Percentiles rank a stretch among this genome's conserved stretches.
phyloP scores from a whole-genome alignment of 2,329 filamentous ascomycete genomes.

The Pyricularia pennisetigena region DNA sequence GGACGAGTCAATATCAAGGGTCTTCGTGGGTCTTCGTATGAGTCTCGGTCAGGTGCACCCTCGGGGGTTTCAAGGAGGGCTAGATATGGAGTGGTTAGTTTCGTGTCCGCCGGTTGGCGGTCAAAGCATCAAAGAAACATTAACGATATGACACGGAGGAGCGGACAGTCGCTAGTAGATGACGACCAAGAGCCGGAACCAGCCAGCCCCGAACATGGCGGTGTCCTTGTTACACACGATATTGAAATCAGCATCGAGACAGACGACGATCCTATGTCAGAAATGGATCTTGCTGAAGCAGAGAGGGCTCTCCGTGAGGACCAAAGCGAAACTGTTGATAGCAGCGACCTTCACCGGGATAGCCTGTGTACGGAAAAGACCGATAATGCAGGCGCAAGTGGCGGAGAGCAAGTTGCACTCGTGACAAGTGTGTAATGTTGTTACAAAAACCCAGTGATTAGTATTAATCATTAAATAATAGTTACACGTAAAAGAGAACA shows the following conservation, averaged over 20 bases:
- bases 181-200: neutral
- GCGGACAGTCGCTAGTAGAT: neutral
- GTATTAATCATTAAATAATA: no score
- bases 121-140: neutral
- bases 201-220: neutral
- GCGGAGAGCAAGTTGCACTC: neutral
- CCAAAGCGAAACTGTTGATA: neutral
- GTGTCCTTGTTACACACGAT: conserved; percentile 3
- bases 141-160: neutral
- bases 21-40: neutral
- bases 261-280: neutral
- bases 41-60: neutral
- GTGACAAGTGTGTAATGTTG: no score
- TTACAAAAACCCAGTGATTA: no score
- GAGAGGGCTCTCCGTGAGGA: neutral
- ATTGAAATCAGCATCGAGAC: conserved; percentile 5
- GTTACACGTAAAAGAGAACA: no score
- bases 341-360: neutral
- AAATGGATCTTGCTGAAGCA: neutral
- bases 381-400: neutral
- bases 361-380: neutral
- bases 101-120: neutral
- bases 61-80: neutral
- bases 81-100: conserved; percentile 3
- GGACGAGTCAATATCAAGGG: neutral